Base-by-base conservation (phyloP, 805 yeast genomes). In the Wickerhamomyces chambardii region DNA sequence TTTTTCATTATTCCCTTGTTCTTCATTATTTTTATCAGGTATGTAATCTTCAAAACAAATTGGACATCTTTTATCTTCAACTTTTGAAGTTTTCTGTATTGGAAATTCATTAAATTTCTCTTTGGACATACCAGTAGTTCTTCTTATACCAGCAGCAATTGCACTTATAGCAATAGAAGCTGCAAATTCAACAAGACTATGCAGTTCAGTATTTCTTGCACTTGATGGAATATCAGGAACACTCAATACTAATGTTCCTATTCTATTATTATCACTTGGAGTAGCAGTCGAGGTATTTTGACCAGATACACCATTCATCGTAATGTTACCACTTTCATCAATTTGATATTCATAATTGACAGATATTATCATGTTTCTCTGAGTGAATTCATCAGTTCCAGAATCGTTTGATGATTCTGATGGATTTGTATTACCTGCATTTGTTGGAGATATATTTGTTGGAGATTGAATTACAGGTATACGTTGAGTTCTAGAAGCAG, bases 141-240 rank as follows among this genome's bases (percentile, higher is more conserved):
- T 65, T 37, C 67, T 63, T 22, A 69, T 58, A 28, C 70, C 64
- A 16, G 70, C 66, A 4, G 73, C 64, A 27, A 80, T 71, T 14
- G 84, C 75, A 28, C 79, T 61, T 51, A 78, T 65, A 1, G 87
- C 87, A 55, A 81, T 67, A 18, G 76, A 75, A 0, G 89, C 78
- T 2, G 87, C 86, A 37, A 81, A 56, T 19, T 78, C 63, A 11
- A 82, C 71, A 36, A 81, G 64, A 26, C 72, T 75, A 47, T 74
- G 61, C 26, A 43, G 48, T 14, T 73, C 66, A 27, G 70, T 68
- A n/a, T 77, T 80, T 35, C 78, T 74, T 22, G 76, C 63, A 38
- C 74, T 73, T 15, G 66, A 56, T 1, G 79, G 70, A 30, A 75
- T 75, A 45, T 78, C 77, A n/a, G 87, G 84, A 22, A 81, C 73